Percentiles rank a stretch among this genome's conserved stretches.
These are phyloP conservation scores for Lentinula edodes DNA, from an alignment of 768 basidiomycete genomes.

Conservation along the genomic window DNA sequence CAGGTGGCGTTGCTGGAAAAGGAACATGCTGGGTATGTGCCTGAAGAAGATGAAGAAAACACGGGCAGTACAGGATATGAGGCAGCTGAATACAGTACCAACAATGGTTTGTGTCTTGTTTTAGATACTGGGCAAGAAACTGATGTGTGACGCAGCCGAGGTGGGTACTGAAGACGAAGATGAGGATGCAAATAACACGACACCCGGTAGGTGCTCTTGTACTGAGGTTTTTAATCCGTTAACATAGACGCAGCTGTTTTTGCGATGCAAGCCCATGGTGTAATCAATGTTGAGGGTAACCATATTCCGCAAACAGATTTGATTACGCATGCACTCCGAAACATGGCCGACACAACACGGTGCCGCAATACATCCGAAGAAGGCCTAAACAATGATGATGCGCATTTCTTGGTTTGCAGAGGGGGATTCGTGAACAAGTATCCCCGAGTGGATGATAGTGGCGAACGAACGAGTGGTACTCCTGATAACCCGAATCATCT, in stretches of 20 bases:
- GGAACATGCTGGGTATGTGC: no score
- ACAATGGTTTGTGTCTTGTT: no score
- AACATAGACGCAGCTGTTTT: neutral
- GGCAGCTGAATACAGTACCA: neutral
- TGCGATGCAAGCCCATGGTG: neutral
- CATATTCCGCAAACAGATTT: neutral
- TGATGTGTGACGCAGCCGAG: no score
- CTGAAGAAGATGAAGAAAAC: no score
- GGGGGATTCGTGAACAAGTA: neutral
- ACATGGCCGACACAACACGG: neutral
- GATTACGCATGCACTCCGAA: neutral
- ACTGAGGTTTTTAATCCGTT: neutral
- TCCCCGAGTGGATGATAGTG: neutral
- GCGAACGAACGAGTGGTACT: slow-evolving; percentile 9
- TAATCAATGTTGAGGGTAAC: neutral
- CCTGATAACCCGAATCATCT: slow-evolving; percentile 9
- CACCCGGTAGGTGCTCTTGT: neutral
- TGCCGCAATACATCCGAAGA: neutral
- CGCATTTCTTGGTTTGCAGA: neutral
- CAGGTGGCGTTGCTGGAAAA: neutral
- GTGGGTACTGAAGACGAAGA: no score
- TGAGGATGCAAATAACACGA: no score
- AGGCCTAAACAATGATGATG: neutral
- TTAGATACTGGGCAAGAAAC: no score
- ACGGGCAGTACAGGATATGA: neutral